These are phyloP conservation scores for Ephemerocybe angulata DNA, from an alignment of 768 basidiomycete species.

Conservation along the genomic window DNA sequence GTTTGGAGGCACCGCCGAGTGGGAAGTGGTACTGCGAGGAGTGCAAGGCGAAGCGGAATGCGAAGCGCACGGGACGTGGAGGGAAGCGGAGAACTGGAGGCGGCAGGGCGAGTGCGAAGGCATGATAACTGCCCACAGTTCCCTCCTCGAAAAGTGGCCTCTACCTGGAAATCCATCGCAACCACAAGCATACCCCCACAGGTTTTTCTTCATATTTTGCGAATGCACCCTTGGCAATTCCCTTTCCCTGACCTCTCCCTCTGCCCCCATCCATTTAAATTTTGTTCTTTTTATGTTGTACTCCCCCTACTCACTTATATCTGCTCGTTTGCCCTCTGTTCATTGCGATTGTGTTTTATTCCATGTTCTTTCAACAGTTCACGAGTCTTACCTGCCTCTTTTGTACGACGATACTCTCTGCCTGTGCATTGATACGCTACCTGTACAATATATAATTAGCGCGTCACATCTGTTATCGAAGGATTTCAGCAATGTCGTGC, in stretches of 20 bases:
- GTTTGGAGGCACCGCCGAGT: conserved; percentile 60
- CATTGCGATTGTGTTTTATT: background rate
- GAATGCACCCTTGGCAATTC: background rate
- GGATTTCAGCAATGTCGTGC: too few species aligned
- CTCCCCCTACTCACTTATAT: conserved; percentile 3
- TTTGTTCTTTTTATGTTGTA: too few species aligned
- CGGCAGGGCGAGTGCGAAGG: conserved; percentile 24
- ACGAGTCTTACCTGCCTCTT: background rate
- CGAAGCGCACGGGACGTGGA: conserved; percentile 49
- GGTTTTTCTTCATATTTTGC: background rate
- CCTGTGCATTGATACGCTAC: background rate
- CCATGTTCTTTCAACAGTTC: background rate
- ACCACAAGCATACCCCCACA: conserved; percentile 2
- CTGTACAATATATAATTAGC: conserved; percentile 8
- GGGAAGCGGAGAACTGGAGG: conserved; percentile 45
- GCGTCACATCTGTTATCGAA: too few species aligned
- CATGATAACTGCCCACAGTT: conserved; percentile 9
- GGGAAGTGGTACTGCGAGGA: conserved; percentile 75
- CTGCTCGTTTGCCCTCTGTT: background rate
- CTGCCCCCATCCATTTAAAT: too few species aligned
- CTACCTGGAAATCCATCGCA: background rate
- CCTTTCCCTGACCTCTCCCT: too few species aligned
- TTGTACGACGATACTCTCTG: background rate
- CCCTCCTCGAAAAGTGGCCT: too few species aligned
- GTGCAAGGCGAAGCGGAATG: conserved; percentile 56